Evolutionary conservation across 2,329 filamentous ascomycete species (phyloP).

Genomic region (Beauveria varroae): DNA sequence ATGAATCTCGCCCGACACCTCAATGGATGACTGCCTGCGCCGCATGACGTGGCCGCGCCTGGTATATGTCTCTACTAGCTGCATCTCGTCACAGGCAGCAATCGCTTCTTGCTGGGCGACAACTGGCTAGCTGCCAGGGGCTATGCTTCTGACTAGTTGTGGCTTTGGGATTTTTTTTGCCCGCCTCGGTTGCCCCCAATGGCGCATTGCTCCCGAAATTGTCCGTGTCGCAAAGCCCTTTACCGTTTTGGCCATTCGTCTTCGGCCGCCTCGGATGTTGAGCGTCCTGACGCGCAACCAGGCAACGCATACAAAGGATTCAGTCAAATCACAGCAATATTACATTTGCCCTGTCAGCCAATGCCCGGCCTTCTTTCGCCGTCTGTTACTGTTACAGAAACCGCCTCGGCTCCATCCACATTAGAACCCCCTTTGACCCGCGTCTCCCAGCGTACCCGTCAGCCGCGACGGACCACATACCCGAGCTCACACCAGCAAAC

Average conservation of each 20-base stretch:
- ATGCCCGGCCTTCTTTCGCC: neutral
- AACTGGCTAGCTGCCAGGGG: neutral
- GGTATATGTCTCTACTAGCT: neutral
- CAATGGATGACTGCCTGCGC: neutral
- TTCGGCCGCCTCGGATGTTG: neutral
- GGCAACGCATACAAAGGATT: neutral
- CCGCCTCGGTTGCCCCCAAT: neutral
- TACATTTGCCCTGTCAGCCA: neutral
- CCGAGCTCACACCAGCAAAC: conserved; percentile 6
- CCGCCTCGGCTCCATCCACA: neutral
- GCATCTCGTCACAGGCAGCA: neutral
- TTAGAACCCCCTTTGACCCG: neutral
- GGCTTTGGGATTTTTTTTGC: neutral
- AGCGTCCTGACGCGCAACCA: neutral
- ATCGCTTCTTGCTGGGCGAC: neutral
- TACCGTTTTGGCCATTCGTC: neutral
- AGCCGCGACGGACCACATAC: conserved; percentile 1
- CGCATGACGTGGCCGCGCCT: conserved; percentile 5
- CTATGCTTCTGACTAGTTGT: neutral
- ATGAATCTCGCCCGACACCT: neutral
- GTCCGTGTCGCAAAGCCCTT: conserved; percentile 1
- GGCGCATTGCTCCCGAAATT: conserved; percentile 4
- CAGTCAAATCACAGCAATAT: neutral
- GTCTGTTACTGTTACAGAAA: neutral
- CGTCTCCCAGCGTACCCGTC: conserved; percentile 8